Evolutionary conservation across 495 filamentous ascomycete species (phyloP).

Genomic region (Penicillium psychrofluorescens): DNA sequence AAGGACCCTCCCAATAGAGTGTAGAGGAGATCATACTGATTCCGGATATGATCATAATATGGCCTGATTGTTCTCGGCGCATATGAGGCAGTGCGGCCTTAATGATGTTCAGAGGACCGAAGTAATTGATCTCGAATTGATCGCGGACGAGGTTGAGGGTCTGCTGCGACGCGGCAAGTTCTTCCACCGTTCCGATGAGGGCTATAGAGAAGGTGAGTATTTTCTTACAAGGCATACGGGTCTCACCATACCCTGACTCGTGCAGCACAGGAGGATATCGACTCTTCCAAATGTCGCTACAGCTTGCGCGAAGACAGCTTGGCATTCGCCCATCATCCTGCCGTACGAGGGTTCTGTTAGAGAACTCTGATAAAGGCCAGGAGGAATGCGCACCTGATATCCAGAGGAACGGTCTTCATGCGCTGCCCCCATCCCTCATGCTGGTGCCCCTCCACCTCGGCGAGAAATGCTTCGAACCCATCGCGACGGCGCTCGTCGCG

Average conservation of each 20-base stretch:
- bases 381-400: slow-evolving; percentile 39
- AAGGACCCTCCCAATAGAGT: background rate
- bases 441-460: slow-evolving; percentile 63
- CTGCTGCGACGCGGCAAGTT: slow-evolving; percentile 65
- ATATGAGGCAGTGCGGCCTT: slow-evolving; percentile 80
- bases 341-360: background rate
- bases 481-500: slow-evolving; percentile 37
- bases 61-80: slow-evolving; percentile 68
- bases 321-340: slow-evolving; percentile 50
- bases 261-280: slow-evolving; percentile 84
- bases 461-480: slow-evolving; percentile 47
- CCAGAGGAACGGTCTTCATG: slow-evolving; percentile 38
- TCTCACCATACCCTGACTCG: slow-evolving; percentile 60
- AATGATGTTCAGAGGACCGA: slow-evolving; percentile 92
- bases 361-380: background rate
- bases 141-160: slow-evolving; percentile 74
- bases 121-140: slow-evolving; percentile 92
- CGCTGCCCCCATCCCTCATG: slow-evolving; percentile 38
- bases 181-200: slow-evolving; percentile 86
- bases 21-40: slow-evolving; percentile 51
- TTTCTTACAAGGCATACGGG: background rate
- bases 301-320: slow-evolving; percentile 81
- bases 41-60: slow-evolving; percentile 84
- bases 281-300: slow-evolving; percentile 76
- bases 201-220: slow-evolving; percentile 36